Conservation (phyloP, 2,329 filamentous ascomycete genomes). For the Verticillium klebahnii region DNA sequence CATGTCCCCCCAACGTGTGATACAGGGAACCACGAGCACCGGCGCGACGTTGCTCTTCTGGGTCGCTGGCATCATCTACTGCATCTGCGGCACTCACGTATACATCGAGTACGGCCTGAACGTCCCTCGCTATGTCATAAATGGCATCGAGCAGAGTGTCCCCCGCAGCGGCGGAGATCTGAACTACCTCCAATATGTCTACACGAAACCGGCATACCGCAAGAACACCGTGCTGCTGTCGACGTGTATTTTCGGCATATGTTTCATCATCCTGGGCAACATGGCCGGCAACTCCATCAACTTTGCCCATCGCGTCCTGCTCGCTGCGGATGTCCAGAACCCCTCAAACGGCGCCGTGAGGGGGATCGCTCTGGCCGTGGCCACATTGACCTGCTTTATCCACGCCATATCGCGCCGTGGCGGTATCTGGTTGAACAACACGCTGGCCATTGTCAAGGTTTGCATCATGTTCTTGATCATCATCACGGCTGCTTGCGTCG, state of each 20-base stretch:
- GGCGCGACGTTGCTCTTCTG: slow-evolving; percentile 33
- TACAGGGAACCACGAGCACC: slow-evolving; percentile 25
- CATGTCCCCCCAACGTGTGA: slow-evolving; percentile 26
- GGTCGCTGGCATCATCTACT: slow-evolving; percentile 32
- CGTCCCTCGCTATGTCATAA: slow-evolving; percentile 34
- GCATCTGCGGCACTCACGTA: slow-evolving; percentile 28
- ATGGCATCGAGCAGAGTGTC: slow-evolving; percentile 32
- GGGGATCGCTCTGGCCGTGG: slow-evolving; percentile 40
- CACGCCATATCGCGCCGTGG: slow-evolving; percentile 43
- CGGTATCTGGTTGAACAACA: slow-evolving; percentile 46
- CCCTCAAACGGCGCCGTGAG: slow-evolving; percentile 29
- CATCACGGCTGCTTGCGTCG: slow-evolving; percentile 22
- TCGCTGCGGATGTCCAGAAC: slow-evolving; percentile 25
- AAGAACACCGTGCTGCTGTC: slow-evolving; percentile 30
- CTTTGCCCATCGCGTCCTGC: slow-evolving; percentile 35
- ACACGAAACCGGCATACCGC: slow-evolving; percentile 28
- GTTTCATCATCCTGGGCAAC: slow-evolving; percentile 42
- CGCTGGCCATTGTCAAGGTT: slow-evolving; percentile 45
- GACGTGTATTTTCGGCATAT: slow-evolving; percentile 39
- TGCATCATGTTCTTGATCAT: slow-evolving; percentile 40
- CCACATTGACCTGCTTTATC: slow-evolving; percentile 39
- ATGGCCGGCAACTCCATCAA: slow-evolving; percentile 43
- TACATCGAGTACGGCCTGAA: slow-evolving; percentile 43
- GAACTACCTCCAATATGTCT: slow-evolving; percentile 44
- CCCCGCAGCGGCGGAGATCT: slow-evolving; percentile 42